Base-by-base conservation (phyloP, 257 asterid species). In the Ilex aquifolium region DNA sequence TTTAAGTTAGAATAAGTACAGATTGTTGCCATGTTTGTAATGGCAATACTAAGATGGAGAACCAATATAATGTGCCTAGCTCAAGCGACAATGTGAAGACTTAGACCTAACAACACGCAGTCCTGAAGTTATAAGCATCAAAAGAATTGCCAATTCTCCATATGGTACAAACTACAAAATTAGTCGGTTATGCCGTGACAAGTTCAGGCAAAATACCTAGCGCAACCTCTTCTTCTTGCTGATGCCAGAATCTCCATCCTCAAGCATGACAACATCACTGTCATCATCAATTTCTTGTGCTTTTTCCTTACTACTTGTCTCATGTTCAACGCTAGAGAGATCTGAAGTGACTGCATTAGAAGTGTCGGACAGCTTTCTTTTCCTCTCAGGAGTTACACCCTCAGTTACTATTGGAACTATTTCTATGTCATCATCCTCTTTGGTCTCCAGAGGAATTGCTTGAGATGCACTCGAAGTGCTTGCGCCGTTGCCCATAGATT, bases 401-500 rank as follows among this genome's bases (percentile, higher is more conserved):
- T 29, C 66, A 59, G 69, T 44, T 59, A 57, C 74, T 17, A 73
- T 10, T 63, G 84, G 70, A 66, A 84, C 31, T 44, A 86, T 76
- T 66, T 74, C 75, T 67, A 84, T 13, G 2, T 85, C 95, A 13
- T 84, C 93, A 5, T 79, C 95, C 12, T 83, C 95, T 67, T 76
- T 83, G 0, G 72, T 64, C 46, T 17, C 78, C 36, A 56, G 61
- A 31, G 79, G 44, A 67, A 69, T 61, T n/a, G 80, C 52, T 68
- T 74, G 64, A 72, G 96, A 52, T 31, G 62, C 76, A 72, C 61
- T 62, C 9, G 95, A 85, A 15, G 97, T 77, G 81, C 95, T 85
- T 0, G 85, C 87, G 10, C 87, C 95, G 65, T 83, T 87, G 65
- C 80, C 83, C 55, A 29, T 60, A 1, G 80, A 17, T n/a, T 57